Conservation (phyloP, 1,284 basidiomycete species). For the Rhodotorula glutinis region DNA sequence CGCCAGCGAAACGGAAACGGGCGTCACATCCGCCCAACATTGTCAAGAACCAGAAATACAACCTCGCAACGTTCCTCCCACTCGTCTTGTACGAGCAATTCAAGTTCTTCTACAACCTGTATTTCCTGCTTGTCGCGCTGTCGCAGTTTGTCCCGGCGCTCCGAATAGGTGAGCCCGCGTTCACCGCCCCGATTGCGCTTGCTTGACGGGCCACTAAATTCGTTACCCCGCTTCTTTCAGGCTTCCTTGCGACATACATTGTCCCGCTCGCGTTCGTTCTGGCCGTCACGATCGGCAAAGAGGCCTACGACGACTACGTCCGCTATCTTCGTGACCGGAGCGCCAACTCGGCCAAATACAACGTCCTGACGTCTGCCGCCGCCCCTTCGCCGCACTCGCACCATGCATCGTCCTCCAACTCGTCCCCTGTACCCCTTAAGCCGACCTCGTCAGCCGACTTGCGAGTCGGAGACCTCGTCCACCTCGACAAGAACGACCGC, state of each 20-base stretch:
- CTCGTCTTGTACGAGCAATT: slow-evolving; percentile 98
- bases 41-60: slow-evolving; percentile 98
- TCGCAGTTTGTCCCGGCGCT: slow-evolving; percentile 94
- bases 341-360: slow-evolving; percentile 89
- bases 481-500: slow-evolving; percentile 93
- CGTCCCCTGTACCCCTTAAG: slow-evolving; percentile 30
- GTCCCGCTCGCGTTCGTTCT: slow-evolving; percentile 95
- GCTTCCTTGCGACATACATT: slow-evolving; percentile 93
- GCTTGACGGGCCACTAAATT: too few species aligned
- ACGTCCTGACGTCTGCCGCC: slow-evolving; percentile 58
- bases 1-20: slow-evolving; percentile 10
- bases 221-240: slow-evolving; percentile 52
- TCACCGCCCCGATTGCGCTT: not conserved
- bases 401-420: slow-evolving; percentile 26
- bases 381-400: slow-evolving; percentile 22
- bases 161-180: slow-evolving; percentile 71
- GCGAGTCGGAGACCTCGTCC: slow-evolving; percentile 85
- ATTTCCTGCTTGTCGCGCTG: slow-evolving; percentile 93
- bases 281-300: slow-evolving; percentile 94
- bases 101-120: slow-evolving; percentile 99
- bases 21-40: slow-evolving; percentile 62
- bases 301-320: slow-evolving; percentile 96
- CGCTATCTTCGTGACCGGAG: slow-evolving; percentile 86
- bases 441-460: slow-evolving; percentile 81
- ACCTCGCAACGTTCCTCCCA: slow-evolving; percentile 86